Evolutionary conservation across 306 rosid species (phyloP).

Genomic region (Casuarina glauca): DNA sequence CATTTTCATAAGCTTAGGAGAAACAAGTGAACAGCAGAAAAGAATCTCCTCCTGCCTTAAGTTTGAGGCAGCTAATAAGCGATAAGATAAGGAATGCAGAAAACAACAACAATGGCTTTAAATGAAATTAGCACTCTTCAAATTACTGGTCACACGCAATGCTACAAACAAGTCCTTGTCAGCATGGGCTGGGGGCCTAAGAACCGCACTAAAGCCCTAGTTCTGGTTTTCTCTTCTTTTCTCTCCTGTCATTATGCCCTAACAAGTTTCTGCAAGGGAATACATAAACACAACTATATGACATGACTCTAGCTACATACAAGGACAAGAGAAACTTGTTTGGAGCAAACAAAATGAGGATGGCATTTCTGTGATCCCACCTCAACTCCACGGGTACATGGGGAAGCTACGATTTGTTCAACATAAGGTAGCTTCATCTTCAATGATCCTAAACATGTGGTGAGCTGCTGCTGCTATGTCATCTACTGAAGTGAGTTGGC

Average conservation of each 20-base stretch:
- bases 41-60: neutral
- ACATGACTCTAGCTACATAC: neutral
- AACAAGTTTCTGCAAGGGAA: too few species aligned
- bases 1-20: too few species aligned
- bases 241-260: too few species aligned
- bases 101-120: too few species aligned
- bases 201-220: neutral
- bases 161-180: neutral
- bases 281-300: neutral
- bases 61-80: neutral
- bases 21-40: too few species aligned
- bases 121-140: neutral
- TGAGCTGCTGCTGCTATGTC: constrained; percentile 82
- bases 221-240: neutral
- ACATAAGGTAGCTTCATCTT: constrained; percentile 57
- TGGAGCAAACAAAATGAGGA: neutral
- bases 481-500: constrained; percentile 68
- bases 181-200: neutral
- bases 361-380: constrained; percentile 31
- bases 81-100: neutral
- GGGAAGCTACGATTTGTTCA: constrained; percentile 11
- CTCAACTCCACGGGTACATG: constrained; percentile 26
- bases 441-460: constrained; percentile 64
- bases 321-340: neutral
- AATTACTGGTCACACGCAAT: neutral